Evolutionary conservation across 345 rosid species (phyloP).

Genomic region (Syzygium grande): DNA sequence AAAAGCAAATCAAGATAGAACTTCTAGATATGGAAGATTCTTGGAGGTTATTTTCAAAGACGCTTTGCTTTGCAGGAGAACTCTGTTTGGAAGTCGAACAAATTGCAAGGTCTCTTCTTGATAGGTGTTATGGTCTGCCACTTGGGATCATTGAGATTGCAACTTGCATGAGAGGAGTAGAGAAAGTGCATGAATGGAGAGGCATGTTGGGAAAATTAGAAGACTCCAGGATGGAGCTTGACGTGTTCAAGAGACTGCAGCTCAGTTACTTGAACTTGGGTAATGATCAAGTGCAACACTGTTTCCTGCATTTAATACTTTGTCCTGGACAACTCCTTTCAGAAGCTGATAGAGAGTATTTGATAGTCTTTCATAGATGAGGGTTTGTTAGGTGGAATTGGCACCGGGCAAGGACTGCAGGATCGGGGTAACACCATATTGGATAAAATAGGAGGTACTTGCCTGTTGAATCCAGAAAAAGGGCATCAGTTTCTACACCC

Average conservation of each 20-base stretch:
- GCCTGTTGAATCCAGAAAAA: not conserved
- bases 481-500: conserved; percentile 2
- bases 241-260: not conserved
- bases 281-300: conserved; percentile 5
- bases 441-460: not conserved
- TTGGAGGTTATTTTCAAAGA: not conserved
- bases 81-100: not conserved
- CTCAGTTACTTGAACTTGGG: conserved; percentile 8
- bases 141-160: conserved; percentile 7
- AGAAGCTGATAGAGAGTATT: not conserved
- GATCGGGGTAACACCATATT: conserved; percentile 6
- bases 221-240: not conserved
- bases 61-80: not conserved
- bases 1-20: not conserved
- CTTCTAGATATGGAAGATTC: not conserved
- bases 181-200: conserved; percentile 10
- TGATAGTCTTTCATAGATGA: conserved; percentile 10
- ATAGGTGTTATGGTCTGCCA: conserved; percentile 13
- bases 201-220: not conserved
- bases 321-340: not conserved
- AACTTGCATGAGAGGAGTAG: conserved; percentile 8
- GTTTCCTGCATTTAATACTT: conserved; percentile 17
- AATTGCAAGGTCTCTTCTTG: not conserved
- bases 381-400: conserved; percentile 5
- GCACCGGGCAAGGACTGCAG: not conserved